Conservation (phyloP, 2,329 filamentous ascomycete species). For the Spiromastix sp. region DNA sequence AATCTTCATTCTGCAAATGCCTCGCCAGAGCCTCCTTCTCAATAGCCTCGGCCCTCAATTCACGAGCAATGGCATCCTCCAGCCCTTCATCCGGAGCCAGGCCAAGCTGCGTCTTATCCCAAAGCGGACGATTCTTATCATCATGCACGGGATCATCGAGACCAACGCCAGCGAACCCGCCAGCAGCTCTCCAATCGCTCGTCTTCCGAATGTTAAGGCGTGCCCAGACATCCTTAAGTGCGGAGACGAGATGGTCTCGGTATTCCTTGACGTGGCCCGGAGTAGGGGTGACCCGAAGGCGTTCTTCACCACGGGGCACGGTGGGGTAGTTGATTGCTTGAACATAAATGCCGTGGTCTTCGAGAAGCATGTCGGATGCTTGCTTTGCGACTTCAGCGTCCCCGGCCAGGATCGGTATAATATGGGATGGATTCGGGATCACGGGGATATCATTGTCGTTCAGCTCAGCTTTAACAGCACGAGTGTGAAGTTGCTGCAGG, state of each 20-base stretch:
- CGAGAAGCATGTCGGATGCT: constrained; percentile 83
- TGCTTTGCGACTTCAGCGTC: constrained; percentile 87
- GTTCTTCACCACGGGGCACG: constrained; percentile 94
- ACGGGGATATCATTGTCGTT: constrained; percentile 78
- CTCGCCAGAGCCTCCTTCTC: constrained; percentile 10
- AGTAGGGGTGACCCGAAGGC: constrained; percentile 89
- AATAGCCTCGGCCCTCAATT: constrained; percentile 17
- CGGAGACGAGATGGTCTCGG: constrained; percentile 73
- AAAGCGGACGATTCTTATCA: constrained; percentile 60
- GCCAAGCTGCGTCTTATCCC: constrained; percentile 82
- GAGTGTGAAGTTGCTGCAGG: constrained; percentile 92
- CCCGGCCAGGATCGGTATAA: constrained; percentile 85
- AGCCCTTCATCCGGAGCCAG: constrained; percentile 50
- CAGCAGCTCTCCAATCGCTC: constrained; percentile 79
- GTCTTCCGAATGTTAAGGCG: constrained; percentile 86
- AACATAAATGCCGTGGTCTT: constrained; percentile 88
- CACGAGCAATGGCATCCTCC: constrained; percentile 44
- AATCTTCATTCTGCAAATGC: constrained; percentile 10
- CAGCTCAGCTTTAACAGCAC: constrained; percentile 80
- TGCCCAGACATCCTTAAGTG: constrained; percentile 79
- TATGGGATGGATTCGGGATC: constrained; percentile 95
- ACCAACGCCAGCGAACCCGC: constrained; percentile 91
- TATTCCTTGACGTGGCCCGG: constrained; percentile 80
- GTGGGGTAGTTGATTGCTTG: constrained; percentile 99
- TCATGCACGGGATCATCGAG: constrained; percentile 50